Evolutionary conservation across 257 asterid genomes (phyloP), one percentile per base, ranked within the genome.

Genomic region (Gentiana dahurica): DNA sequence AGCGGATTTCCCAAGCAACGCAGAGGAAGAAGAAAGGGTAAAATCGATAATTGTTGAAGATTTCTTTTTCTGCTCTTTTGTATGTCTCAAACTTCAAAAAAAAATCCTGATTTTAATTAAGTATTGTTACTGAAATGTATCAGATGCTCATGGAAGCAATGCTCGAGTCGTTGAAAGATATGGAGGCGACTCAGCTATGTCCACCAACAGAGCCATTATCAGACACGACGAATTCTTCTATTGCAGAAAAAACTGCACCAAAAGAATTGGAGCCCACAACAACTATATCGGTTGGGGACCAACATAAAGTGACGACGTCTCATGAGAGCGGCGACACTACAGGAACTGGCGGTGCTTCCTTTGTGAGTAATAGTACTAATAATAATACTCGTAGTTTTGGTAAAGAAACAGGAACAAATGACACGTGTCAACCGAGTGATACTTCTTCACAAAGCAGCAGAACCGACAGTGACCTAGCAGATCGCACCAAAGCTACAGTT

Each of bases 11-110:
- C 97, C 97, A 1, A 75, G 63, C 81, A 86, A 84, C 45, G 77
- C 71, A 61, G 94, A 89, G 65, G 97, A 89, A 70, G 97, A 89
- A 80, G 94, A 89, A 71, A 81, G 88, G 84, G 97, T 83, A 64
- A 63, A 24, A 58, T 53, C 39, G 44, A 57, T 59, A 12, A 9
- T 54, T 57, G 13, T 24, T 24, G 3, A 41, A 41, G 46, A 5
- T 32, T 11, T 6, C 44, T 8, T 33, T 11, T 6, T 56, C 50
- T 24, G n/a, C 37, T 5, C 39, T 24, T 8, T 13, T 6, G 8
- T 6, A 24, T 34, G 1, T 37, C 54, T 11, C 38, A 5, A 38
- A n/a, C 33, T 37, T 36, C 7, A 13, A 13, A 6, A 10, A 10
- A 34, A 44, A 38, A 35, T 34, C 41, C 55, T 47, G 37, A 57